Conservation (phyloP, 805 yeast species). For the Barnettozyma populi region DNA sequence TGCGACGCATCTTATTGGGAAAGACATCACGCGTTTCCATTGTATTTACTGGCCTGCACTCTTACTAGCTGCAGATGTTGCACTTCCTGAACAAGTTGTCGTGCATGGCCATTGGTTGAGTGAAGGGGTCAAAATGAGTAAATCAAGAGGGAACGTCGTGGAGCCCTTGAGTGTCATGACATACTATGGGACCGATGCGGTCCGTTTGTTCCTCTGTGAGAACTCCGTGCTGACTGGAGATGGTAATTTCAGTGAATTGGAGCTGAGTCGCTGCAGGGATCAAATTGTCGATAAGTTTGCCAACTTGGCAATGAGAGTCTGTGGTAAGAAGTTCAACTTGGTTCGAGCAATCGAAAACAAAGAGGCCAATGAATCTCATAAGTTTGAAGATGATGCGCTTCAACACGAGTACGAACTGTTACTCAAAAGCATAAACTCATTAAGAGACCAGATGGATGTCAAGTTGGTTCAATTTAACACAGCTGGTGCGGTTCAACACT, state of each 20-base stretch:
- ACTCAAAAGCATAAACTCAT: slow-evolving; percentile 27
- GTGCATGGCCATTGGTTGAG: slow-evolving; percentile 95
- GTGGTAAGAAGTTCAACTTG: slow-evolving; percentile 65
- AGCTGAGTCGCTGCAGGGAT: slow-evolving; percentile 47
- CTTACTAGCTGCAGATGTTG: slow-evolving; percentile 72
- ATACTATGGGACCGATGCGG: slow-evolving; percentile 63
- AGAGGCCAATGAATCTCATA: slow-evolving; percentile 1
- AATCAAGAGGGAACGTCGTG: slow-evolving; percentile 87
- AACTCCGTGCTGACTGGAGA: slow-evolving; percentile 73
- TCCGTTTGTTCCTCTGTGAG: slow-evolving; percentile 71
- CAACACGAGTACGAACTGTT: slow-evolving; percentile 22
- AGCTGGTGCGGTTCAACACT: slow-evolving; percentile 46
- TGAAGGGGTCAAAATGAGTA: slow-evolving; percentile 90
- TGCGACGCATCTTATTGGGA: slow-evolving; percentile 76
- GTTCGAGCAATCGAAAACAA: slow-evolving; percentile 33
- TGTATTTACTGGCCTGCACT: slow-evolving; percentile 93
- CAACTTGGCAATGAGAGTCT: slow-evolving; percentile 67
- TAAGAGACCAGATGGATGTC: slow-evolving; percentile 36
- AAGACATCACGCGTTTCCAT: slow-evolving; percentile 86
- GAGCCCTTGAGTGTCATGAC: slow-evolving; percentile 71
- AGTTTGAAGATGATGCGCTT: slow-evolving; percentile 8
- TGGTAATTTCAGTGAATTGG: slow-evolving; percentile 66
- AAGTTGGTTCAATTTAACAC: slow-evolving; percentile 45
- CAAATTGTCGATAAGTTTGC: slow-evolving; percentile 78
- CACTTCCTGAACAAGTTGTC: slow-evolving; percentile 65